These are phyloP conservation scores for Kockovaella imperatae DNA, from an alignment of 768 basidiomycete species.

Conservation along the genomic window DNA sequence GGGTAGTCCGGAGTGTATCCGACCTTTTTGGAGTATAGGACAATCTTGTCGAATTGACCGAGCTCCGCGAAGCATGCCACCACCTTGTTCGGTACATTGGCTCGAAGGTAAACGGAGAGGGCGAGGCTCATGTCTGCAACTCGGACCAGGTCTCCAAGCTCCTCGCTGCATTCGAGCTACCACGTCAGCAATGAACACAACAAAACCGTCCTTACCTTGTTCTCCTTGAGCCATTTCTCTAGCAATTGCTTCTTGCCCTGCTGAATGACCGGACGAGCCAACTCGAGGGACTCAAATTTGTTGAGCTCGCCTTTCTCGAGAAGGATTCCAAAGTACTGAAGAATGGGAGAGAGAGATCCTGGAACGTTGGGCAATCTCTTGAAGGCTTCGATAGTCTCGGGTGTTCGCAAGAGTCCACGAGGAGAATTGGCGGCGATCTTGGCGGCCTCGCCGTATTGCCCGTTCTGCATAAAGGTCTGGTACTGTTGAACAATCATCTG, in stretches of 20 bases:
- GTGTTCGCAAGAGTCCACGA: slow-evolving; percentile 85
- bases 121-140: slow-evolving; percentile 93
- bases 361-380: slow-evolving; percentile 86
- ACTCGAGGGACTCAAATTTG: slow-evolving; percentile 87
- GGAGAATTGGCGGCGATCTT: slow-evolving; percentile 98
- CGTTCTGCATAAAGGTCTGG: slow-evolving; percentile 76
- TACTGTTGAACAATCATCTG: slow-evolving; percentile 93
- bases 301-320: slow-evolving; percentile 97
- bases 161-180: slow-evolving; percentile 94
- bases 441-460: slow-evolving; percentile 87
- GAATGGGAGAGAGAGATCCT: slow-evolving; percentile 85
- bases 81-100: slow-evolving; percentile 97
- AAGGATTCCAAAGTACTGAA: slow-evolving; percentile 98
- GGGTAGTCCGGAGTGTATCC: slow-evolving; percentile 88
- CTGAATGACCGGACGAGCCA: slow-evolving; percentile 88
- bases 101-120: slow-evolving; percentile 91
- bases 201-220: slow-evolving; percentile 64
- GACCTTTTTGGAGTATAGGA: slow-evolving; percentile 95
- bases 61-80: slow-evolving; percentile 98
- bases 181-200: slow-evolving; percentile 1
- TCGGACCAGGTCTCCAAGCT: slow-evolving; percentile 94
- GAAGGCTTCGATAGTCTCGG: slow-evolving; percentile 93
- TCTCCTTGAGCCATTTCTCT: slow-evolving; percentile 99
- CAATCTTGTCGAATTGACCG: slow-evolving; percentile 96
- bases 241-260: slow-evolving; percentile 94